A percentile compares a stretch with the other conserved stretches of the same genome.
These are phyloP conservation scores for Luffa acutangula DNA, from an alignment of 306 rosid species.

Conservation along the genomic window DNA sequence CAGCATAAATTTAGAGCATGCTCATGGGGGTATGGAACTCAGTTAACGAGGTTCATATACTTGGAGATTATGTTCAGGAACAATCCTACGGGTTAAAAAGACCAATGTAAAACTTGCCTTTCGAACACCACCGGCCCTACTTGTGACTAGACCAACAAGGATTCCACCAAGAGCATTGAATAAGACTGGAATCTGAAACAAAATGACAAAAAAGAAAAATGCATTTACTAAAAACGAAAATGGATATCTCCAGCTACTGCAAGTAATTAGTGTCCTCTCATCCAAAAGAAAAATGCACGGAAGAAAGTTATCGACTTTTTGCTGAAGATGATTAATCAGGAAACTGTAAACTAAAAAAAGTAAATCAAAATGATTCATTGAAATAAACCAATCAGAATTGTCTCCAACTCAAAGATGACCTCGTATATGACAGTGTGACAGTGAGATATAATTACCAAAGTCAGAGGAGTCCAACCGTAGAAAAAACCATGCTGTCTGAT, in stretches of 20 bases:
- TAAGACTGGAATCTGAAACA: conserved; percentile 73
- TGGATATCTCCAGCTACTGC: background rate
- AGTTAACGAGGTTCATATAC: background rate
- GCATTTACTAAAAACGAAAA: background rate
- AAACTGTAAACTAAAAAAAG: background rate
- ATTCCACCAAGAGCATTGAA: conserved; percentile 90
- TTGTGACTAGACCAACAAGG: conserved; percentile 88
- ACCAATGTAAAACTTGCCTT: conserved; percentile 47
- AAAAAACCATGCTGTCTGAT: conserved; percentile 66
- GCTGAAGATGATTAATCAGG: background rate
- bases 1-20: background rate
- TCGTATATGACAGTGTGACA: background rate
- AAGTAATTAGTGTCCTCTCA: background rate
- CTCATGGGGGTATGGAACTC: background rate
- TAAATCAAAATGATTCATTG: background rate
- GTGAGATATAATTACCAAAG: conserved; percentile 43
- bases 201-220: conserved; percentile 7
- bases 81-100: background rate
- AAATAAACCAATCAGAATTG: background rate
- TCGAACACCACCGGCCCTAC: conserved; percentile 89
- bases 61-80: background rate
- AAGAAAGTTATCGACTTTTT: background rate
- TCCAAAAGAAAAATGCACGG: background rate
- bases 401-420: background rate
- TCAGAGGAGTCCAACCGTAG: conserved; percentile 74